phyloP scores from a whole-genome alignment of 2,329 filamentous ascomycete species.

The Tetracladium maxilliforme region DNA sequence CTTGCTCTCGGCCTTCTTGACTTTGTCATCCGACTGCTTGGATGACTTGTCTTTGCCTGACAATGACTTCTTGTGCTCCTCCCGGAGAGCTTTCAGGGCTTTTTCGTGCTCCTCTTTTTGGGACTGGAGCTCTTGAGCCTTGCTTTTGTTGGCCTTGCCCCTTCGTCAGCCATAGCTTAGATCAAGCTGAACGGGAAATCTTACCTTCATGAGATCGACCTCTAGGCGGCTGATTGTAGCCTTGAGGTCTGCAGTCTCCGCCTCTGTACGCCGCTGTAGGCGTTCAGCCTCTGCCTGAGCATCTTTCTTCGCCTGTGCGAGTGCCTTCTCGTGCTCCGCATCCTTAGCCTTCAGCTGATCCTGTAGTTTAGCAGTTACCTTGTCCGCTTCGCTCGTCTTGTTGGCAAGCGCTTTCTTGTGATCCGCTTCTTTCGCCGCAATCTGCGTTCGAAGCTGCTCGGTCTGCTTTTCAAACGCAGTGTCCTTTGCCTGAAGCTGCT shows the following conservation, averaged over 20 bases:
- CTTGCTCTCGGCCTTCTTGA: constrained; percentile 7
- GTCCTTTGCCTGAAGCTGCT: no score
- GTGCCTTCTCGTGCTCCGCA: constrained; percentile 9
- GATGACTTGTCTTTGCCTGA: background rate
- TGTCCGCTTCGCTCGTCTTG: no score
- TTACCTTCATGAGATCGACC: constrained; percentile 44
- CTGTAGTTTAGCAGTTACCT: no score
- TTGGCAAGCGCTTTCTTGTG: no score
- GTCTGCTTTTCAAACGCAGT: no score
- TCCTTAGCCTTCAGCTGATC: no score
- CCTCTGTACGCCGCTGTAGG: constrained; percentile 33
- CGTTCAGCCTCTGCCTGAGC: constrained; percentile 34
- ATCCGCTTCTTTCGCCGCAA: no score
- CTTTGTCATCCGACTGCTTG: no score
- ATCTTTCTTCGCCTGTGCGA: constrained; percentile 30
- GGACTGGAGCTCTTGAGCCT: constrained; percentile 42
- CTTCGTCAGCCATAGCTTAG: constrained; percentile 7
- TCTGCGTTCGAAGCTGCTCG: no score
- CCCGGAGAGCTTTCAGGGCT: constrained; percentile 20
- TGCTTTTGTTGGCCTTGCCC: constrained; percentile 40
- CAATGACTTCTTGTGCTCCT: constrained; percentile 5
- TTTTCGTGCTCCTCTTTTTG: constrained; percentile 35
- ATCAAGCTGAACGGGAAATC: constrained; percentile 3
- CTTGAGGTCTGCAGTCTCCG: constrained; percentile 47
- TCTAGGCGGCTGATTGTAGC: constrained; percentile 46